These are phyloP conservation scores for Eucalyptus cloeziana DNA, from an alignment of 345 rosid genomes.

Conservation along the genomic window DNA sequence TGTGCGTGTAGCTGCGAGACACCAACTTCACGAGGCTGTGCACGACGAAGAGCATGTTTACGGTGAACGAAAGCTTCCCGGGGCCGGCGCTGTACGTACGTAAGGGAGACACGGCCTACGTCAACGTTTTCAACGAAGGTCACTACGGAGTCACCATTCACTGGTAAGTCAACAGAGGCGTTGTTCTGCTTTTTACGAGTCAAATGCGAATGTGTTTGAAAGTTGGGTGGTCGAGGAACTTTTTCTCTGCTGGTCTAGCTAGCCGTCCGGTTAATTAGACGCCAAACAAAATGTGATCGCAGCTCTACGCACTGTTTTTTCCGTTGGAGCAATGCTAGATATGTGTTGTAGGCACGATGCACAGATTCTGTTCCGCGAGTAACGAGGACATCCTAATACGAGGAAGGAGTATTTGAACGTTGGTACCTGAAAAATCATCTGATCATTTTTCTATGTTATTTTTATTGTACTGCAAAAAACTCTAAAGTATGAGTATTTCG, in stretches of 20 bases:
- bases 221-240: background rate
- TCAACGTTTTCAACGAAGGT: slow-evolving; percentile 13
- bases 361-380: background rate
- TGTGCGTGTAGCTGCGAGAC: slow-evolving; percentile 4
- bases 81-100: slow-evolving; percentile 8
- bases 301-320: background rate
- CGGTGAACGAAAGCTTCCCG: slow-evolving; percentile 13
- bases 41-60: slow-evolving; percentile 1
- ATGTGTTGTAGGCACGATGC: background rate
- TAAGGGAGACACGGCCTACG: slow-evolving; percentile 11
- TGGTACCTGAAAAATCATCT: background rate
- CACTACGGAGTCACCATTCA: slow-evolving; percentile 13
- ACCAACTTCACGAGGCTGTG: slow-evolving; percentile 11
- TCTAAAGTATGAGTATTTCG: too few relatives aligned
- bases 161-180: background rate
- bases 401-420: background rate
- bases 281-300: background rate
- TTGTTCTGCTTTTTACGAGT: background rate
- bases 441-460: background rate
- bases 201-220: background rate
- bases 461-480: background rate
- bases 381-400: background rate
- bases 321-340: background rate
- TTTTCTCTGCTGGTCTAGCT: background rate
- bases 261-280: background rate